phyloP scores from a whole-genome alignment of 2,329 filamentous ascomycete genomes.

The Alternaria brassicae region DNA sequence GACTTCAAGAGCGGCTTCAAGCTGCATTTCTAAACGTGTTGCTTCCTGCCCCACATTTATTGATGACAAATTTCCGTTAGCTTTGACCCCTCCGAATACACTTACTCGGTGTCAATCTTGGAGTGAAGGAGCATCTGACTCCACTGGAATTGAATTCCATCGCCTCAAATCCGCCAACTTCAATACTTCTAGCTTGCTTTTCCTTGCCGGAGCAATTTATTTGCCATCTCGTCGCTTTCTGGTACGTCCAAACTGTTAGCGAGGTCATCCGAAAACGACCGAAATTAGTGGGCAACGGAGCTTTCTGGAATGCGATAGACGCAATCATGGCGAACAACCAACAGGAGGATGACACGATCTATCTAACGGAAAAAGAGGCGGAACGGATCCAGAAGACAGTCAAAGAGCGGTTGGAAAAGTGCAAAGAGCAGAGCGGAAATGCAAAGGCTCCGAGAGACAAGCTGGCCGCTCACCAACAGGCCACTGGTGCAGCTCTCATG shows the following conservation, averaged over 20 bases:
- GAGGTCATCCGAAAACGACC: not conserved
- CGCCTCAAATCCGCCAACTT: no score
- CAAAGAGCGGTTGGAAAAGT: slow-evolving; percentile 26
- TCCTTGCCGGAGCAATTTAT: not conserved
- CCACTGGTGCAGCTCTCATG: slow-evolving; percentile 42
- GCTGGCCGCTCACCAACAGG: slow-evolving; percentile 31
- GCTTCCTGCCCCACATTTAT: slow-evolving; percentile 32
- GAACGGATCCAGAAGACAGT: slow-evolving; percentile 36
- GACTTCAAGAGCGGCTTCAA: not conserved
- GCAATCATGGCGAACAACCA: slow-evolving; percentile 13
- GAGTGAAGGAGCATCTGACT: not conserved
- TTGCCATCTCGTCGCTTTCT: no score
- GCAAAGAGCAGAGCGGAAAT: slow-evolving; percentile 24
- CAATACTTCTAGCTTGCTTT: not conserved
- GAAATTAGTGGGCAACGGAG: not conserved
- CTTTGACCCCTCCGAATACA: slow-evolving; percentile 12
- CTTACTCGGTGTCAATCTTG: not conserved
- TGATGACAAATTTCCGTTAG: slow-evolving; percentile 25
- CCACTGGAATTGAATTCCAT: not conserved
- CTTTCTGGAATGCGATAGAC: not conserved
- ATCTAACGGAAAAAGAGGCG: slow-evolving; percentile 37
- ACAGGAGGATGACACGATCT: slow-evolving; percentile 33
- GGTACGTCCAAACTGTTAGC: not conserved
- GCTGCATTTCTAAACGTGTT: slow-evolving; percentile 3
- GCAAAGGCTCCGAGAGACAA: slow-evolving; percentile 30